These are phyloP conservation scores for Glutinoglossum americanum DNA, from an alignment of 495 filamentous ascomycete genomes.

Conservation along the genomic window DNA sequence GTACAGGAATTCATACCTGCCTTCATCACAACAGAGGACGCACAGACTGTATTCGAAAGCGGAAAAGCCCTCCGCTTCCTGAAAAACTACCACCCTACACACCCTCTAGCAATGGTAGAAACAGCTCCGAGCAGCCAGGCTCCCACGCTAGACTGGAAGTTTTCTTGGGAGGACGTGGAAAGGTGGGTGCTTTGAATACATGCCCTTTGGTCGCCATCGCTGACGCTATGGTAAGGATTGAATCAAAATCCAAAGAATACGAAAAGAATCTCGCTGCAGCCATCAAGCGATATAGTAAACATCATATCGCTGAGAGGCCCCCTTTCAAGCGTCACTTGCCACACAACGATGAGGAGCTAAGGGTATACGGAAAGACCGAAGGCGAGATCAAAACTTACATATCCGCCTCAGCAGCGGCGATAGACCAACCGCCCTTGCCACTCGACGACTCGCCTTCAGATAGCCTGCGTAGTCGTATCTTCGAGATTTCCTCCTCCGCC, in stretches of 20 bases:
- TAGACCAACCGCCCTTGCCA: neutral
- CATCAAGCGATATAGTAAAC: constrained; percentile 9
- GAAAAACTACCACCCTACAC: constrained; percentile 47
- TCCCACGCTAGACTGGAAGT: constrained; percentile 47
- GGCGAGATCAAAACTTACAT: constrained; percentile 26
- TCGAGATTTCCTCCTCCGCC: neutral
- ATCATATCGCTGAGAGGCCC: neutral
- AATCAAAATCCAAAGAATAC: constrained; percentile 38
- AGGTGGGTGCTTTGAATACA: neutral
- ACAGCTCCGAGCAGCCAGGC: constrained; percentile 23
- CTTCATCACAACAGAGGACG: constrained; percentile 43
- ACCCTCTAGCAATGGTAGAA: constrained; percentile 40
- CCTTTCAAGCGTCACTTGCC: neutral
- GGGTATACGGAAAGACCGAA: constrained; percentile 27
- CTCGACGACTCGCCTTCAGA: neutral
- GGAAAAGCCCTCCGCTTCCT: constrained; percentile 59
- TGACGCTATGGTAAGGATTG: constrained; percentile 20
- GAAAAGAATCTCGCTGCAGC: constrained; percentile 28
- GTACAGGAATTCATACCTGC: constrained; percentile 34
- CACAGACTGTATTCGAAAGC: constrained; percentile 48
- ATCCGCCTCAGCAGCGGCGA: constrained; percentile 24
- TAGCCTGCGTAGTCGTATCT: constrained; percentile 4
- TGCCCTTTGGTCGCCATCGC: neutral
- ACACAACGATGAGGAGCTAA: constrained; percentile 9
- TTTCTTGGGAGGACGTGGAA: constrained; percentile 55